These are phyloP conservation scores for Ceratocystis ficicola DNA, from an alignment of 2,329 filamentous ascomycete species.

Conservation along the genomic window DNA sequence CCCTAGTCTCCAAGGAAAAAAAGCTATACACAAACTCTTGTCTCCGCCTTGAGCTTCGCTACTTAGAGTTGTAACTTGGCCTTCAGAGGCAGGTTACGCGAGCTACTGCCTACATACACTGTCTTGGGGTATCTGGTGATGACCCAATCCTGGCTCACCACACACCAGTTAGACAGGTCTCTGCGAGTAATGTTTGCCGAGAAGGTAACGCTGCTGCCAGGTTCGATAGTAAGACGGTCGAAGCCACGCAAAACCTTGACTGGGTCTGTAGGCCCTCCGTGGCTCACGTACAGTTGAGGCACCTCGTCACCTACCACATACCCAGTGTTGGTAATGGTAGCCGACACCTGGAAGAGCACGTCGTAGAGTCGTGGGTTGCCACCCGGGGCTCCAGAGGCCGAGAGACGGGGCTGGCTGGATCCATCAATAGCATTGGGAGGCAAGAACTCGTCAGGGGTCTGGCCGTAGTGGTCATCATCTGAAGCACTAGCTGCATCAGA, in stretches of 20 bases:
- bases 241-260: conserved; percentile 62
- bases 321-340: conserved; percentile 61
- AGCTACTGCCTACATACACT: conserved; percentile 44
- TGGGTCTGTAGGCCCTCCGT: conserved; percentile 65
- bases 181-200: conserved; percentile 58
- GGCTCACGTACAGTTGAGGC: conserved; percentile 64
- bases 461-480: conserved; percentile 47
- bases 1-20: neutral
- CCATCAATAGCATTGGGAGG: conserved; percentile 46
- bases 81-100: conserved; percentile 40
- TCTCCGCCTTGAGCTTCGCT: neutral
- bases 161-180: conserved; percentile 82
- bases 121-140: conserved; percentile 41
- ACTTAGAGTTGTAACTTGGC: conserved; percentile 27
- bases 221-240: conserved; percentile 57
- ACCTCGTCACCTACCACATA: conserved; percentile 54
- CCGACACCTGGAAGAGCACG: conserved; percentile 53
- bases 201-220: conserved; percentile 58
- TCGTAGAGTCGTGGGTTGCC: conserved; percentile 57
- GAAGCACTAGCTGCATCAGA: conserved; percentile 45
- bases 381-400: conserved; percentile 44
- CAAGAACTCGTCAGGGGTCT: conserved; percentile 45
- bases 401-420: conserved; percentile 42
- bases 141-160: conserved; percentile 70
- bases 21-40: neutral